phyloP scores from a whole-genome alignment of 352 stramenopile species.

The Thalassiosira livingstoniorum region DNA sequence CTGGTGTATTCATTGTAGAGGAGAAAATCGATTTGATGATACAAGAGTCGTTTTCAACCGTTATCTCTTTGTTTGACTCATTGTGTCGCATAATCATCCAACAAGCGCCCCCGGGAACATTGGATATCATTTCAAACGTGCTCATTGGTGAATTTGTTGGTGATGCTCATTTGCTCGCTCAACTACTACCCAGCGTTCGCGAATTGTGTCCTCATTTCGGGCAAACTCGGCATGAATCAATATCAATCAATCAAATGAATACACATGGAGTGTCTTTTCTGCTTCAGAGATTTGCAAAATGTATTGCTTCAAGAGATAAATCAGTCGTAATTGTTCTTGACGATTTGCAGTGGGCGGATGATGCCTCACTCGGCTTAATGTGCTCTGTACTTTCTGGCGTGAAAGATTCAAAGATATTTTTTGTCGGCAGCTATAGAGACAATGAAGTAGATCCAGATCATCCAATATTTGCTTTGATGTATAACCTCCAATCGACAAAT shows the following conservation, averaged over 20 bases:
- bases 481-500: slow-evolving; percentile 31
- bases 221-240: not conserved
- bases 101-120: slow-evolving; percentile 5
- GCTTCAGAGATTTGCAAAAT: slow-evolving; percentile 22
- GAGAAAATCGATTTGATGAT: slow-evolving; percentile 46
- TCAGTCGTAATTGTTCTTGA: slow-evolving; percentile 23
- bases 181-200: slow-evolving; percentile 34
- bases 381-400: not conserved
- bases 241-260: slow-evolving; percentile 23
- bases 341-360: slow-evolving; percentile 15
- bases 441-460: slow-evolving; percentile 46
- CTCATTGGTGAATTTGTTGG: slow-evolving; percentile 26
- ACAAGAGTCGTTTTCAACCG: slow-evolving; percentile 24
- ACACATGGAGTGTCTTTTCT: slow-evolving; percentile 26
- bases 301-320: not conserved
- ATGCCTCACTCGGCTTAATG: not conserved
- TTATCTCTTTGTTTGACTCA: slow-evolving; percentile 36
- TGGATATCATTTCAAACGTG: slow-evolving; percentile 28
- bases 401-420: not conserved
- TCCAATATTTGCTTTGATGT: slow-evolving; percentile 39
- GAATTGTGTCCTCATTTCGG: slow-evolving; percentile 1
- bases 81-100: slow-evolving; percentile 39
- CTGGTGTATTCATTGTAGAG: slow-evolving; percentile 36
- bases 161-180: slow-evolving; percentile 28
- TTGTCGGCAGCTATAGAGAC: slow-evolving; percentile 7